Percentiles rank a stretch among this genome's conserved stretches.
Conservation (phyloP, 192 early-diverging fungal species). For the Gamsiella multidivaricata region DNA sequence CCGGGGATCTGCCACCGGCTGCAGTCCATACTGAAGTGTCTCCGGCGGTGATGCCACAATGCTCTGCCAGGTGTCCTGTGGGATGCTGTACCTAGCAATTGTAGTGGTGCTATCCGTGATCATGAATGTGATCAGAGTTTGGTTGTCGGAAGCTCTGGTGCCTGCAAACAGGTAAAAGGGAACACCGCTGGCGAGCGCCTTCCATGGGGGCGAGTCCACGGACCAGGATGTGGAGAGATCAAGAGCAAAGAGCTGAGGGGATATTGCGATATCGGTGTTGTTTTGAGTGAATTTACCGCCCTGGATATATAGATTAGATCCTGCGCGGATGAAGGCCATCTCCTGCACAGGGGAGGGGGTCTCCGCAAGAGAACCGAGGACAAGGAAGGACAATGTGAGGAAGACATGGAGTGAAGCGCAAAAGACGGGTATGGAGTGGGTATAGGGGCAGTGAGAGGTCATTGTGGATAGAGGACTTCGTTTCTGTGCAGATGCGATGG, state of each 20-base stretch:
- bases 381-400: no score
- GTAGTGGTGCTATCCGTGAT: no score
- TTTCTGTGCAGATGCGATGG: no score
- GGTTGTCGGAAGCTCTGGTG: background rate
- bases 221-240: slow-evolving; percentile 17
- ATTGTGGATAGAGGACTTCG: no score
- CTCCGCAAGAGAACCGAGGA: no score
- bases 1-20: background rate
- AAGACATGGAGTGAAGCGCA: no score
- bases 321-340: slow-evolving; percentile 9
- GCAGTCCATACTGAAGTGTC: background rate
- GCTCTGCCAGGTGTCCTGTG: background rate
- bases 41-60: background rate
- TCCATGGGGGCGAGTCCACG: slow-evolving; percentile 2
- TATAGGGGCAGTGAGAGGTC: no score
- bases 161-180: background rate
- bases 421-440: no score
- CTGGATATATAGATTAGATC: slow-evolving; percentile 1
- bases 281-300: background rate
- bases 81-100: background rate
- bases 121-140: background rate
- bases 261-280: background rate
- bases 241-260: slow-evolving; percentile 3
- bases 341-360: background rate
- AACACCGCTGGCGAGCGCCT: background rate